Conservation (phyloP, 2,329 filamentous ascomycete species). For the Botrytis medusae region DNA sequence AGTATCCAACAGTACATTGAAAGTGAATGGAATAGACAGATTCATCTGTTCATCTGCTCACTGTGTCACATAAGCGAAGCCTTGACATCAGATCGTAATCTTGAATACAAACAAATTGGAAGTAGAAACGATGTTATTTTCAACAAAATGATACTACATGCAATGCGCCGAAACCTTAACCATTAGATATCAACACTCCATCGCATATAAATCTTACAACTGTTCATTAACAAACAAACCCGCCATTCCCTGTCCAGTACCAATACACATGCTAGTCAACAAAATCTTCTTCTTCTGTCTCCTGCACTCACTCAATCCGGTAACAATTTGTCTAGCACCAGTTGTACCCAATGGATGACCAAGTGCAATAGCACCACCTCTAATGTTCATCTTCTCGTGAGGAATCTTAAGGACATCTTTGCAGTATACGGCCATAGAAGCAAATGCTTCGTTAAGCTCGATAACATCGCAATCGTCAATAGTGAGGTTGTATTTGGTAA, state of each 20-base stretch:
- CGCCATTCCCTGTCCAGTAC: constrained; percentile 68
- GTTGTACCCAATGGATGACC: constrained; percentile 82
- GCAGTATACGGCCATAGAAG: constrained; percentile 97
- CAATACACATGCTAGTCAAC: constrained; percentile 86
- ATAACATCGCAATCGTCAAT: constrained; percentile 84
- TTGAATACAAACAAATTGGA: background rate
- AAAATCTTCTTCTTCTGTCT: constrained; percentile 87
- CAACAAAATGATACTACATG: background rate
- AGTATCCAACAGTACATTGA: no score
- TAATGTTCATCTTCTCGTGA: constrained; percentile 74
- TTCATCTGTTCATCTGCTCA: background rate
- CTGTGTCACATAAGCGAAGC: background rate
- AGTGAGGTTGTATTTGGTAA: constrained; percentile 73
- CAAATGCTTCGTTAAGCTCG: constrained; percentile 97
- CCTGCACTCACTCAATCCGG: constrained; percentile 80
- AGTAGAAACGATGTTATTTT: background rate
- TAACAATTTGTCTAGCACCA: constrained; percentile 80
- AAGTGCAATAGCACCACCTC: constrained; percentile 79
- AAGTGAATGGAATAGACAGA: no score
- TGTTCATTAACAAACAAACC: constrained; percentile 64
- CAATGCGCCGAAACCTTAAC: background rate
- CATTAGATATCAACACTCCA: background rate
- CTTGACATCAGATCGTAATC: background rate
- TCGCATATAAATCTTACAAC: constrained; percentile 28
- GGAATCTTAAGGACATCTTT: constrained; percentile 69